Evolutionary conservation across 1,284 basidiomycete species (phyloP).

Genomic region (Fomitopsis schrenkii): DNA sequence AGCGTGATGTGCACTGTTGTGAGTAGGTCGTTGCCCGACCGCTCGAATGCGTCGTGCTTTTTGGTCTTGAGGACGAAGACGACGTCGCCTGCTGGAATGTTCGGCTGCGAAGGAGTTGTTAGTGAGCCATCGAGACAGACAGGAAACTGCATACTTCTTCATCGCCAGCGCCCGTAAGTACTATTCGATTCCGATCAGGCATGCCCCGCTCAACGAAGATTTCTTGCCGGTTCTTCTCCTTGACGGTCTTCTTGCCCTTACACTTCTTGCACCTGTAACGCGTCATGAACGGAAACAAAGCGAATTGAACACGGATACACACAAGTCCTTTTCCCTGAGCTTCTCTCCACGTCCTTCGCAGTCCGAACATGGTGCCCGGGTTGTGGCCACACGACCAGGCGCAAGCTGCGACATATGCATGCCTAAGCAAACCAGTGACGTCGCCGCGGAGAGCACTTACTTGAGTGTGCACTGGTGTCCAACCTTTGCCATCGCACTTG

Average conservation of each 20-base stretch:
- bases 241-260: conserved; percentile 82
- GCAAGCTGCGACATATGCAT: conserved; percentile 35
- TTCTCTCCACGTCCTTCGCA: conserved; percentile 82
- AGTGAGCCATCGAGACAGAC: background rate
- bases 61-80: conserved; percentile 76
- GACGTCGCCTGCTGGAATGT: conserved; percentile 81
- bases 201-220: conserved; percentile 89
- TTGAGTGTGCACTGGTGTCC: conserved; percentile 59
- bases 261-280: conserved; percentile 87
- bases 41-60: conserved; percentile 77
- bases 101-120: conserved; percentile 49
- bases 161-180: conserved; percentile 88
- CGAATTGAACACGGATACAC: conserved; percentile 16
- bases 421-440: background rate
- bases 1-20: conserved; percentile 79
- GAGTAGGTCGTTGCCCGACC: conserved; percentile 74
- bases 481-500: conserved; percentile 83
- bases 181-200: conserved; percentile 79
- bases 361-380: conserved; percentile 62
- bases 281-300: conserved; percentile 4
- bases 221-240: conserved; percentile 87
- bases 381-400: conserved; percentile 45
- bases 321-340: conserved; percentile 88
- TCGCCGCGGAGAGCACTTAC: conserved; percentile 25
- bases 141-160: conserved; percentile 55